These are phyloP conservation scores for Chrysanthemum makinoi DNA, from an alignment of 129 eudicot species.

Conservation along the genomic window DNA sequence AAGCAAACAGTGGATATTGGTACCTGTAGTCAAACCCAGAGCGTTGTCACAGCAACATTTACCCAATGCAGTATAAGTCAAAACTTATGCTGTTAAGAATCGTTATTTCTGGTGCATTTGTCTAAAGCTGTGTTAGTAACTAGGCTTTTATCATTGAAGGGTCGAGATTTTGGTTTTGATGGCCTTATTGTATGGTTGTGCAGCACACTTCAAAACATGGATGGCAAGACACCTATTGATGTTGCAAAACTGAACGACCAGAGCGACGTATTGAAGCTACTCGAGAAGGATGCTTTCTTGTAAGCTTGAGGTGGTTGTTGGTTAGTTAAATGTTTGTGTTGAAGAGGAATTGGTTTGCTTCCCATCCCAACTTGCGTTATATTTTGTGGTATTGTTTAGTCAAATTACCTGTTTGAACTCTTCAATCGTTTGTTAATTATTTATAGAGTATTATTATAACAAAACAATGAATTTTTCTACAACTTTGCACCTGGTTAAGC, in stretches of 20 bases:
- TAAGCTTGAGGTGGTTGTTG: conserved; percentile 31
- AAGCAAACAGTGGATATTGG: not conserved
- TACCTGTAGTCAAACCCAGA: not conserved
- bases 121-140: not conserved
- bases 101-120: not conserved
- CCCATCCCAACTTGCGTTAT: conserved; percentile 21
- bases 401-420: conserved; percentile 30
- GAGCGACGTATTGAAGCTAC: conserved; percentile 68
- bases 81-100: not conserved
- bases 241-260: conserved; percentile 89
- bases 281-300: conserved; percentile 90
- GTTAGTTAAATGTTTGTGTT: conserved; percentile 22
- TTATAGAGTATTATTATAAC: conserved; percentile 22
- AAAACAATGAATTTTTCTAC: not conserved
- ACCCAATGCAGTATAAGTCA: not conserved
- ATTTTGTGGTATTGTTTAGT: conserved; percentile 26
- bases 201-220: conserved; percentile 96
- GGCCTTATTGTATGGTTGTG: not conserved
- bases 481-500: too few relatives aligned
- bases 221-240: conserved; percentile 84
- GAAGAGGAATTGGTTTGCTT: conserved; percentile 24
- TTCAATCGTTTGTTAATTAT: not conserved
- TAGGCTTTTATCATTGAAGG: not conserved
- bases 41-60: not conserved
- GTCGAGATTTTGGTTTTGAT: not conserved